Evolutionary conservation across 2,329 filamentous ascomycete species (phyloP).

Genomic region (Hymenoscyphus infarciens): DNA sequence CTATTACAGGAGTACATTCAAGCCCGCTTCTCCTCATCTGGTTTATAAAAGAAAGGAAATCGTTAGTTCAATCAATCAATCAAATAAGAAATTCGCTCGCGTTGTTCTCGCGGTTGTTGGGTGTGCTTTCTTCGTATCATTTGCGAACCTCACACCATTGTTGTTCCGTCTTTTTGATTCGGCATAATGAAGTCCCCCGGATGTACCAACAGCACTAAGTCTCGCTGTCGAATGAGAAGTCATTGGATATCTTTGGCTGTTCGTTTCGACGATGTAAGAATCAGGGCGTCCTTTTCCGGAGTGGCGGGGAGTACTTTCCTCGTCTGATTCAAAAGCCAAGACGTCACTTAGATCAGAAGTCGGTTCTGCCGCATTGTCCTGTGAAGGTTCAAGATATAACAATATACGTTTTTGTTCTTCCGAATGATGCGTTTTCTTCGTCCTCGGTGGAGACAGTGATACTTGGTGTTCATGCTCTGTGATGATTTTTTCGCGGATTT

Average conservation of each 20-base stretch:
- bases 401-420: constrained; percentile 24
- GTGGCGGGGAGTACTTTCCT: constrained; percentile 28
- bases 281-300: constrained; percentile 10
- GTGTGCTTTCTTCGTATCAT: constrained; percentile 3
- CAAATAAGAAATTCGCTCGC: neutral
- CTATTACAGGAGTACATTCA: neutral
- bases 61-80: neutral
- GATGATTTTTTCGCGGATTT: constrained; percentile 42
- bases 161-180: constrained; percentile 4
- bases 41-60: neutral
- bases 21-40: neutral
- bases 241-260: neutral
- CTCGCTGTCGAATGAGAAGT: neutral
- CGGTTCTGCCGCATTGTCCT: constrained; percentile 29
- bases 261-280: neutral
- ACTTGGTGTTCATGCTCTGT: constrained; percentile 34
- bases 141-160: neutral
- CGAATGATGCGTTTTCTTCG: constrained; percentile 6
- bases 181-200: neutral
- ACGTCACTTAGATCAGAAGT: constrained; percentile 33
- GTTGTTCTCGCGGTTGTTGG: neutral
- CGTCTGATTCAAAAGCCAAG: constrained; percentile 29
- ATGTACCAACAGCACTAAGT: constrained; percentile 4
- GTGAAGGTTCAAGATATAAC: constrained; percentile 26
- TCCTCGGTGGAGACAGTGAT: constrained; percentile 24